Evolutionary conservation across 371 early-diverging fungal genomes (phyloP), one percentile per base, ranked within the genome.

Genomic region (Actinomortierella wolfii): DNA sequence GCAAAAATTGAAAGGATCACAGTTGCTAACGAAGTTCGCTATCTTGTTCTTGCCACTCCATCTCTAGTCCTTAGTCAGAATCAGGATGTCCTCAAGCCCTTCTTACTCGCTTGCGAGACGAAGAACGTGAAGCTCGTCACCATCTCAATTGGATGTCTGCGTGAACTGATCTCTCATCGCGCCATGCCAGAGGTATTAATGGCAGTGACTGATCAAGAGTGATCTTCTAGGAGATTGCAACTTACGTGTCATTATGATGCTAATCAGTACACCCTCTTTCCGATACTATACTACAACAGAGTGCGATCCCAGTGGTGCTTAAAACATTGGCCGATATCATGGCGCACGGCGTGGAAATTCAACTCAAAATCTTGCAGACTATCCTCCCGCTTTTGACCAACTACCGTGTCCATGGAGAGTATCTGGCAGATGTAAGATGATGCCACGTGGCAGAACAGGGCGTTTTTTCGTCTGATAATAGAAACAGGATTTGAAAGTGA

Each of bases 311-410:
- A 44, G 81, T 81, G 0, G 82, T 94, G 14, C 62, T 97, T 24
- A 78, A 85, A 43, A 86, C 90, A 9, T 80, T 96, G 51, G 87
- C 83, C 18, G 89, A 92, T 53, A 86, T 92, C 26, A 82, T 88
- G 46, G 71, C 78, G 1, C 83, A 84, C 49, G 92, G 92, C 13
- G 83, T 90, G 2, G 98, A 96, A 21, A 86, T 96, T 39, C 98
- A 98, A 67, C 81, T 98, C 49, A 96, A 96, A 64, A 87, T 95
- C 21, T 77, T 98, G 29, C 99, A 98, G 71, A 94, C 92, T 5
- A 84, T 97, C 11, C 71, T 97, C 39, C 96, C 97, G 5, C 79
- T 98, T 14, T 78, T 96, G 41, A 91, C 90, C 20, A 92, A 93
- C 60, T 96, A 95, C 70, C 78, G 81, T 25, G 80, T 81, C 56